Percentiles rank a stretch among this genome's conserved stretches.
Conservation (phyloP, 148 eudicot genomes). For the Tetragonia tetragonoides region DNA sequence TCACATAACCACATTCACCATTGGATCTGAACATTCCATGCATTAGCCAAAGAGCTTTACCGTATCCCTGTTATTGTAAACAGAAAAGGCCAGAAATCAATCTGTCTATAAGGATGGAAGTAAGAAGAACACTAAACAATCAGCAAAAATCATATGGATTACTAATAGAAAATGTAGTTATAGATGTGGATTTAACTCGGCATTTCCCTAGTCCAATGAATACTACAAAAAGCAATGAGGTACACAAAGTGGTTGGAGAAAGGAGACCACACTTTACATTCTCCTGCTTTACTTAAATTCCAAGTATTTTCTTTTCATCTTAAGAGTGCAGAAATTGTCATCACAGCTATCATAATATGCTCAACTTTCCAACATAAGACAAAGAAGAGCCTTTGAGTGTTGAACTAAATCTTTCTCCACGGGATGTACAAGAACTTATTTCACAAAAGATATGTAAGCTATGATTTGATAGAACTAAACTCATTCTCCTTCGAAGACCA, state of each 20-base stretch:
- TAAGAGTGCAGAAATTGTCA: background rate
- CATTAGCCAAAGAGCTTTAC: conserved; percentile 72
- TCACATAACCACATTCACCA: conserved; percentile 82
- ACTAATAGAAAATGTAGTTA: background rate
- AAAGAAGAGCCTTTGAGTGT: background rate
- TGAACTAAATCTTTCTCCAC: too few species aligned
- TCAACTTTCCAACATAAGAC: background rate
- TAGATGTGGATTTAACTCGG: background rate
- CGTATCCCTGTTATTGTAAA: conserved; percentile 56
- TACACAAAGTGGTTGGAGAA: background rate
- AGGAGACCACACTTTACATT: background rate
- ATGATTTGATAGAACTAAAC: background rate
- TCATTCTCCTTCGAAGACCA: background rate
- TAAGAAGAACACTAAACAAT: background rate
- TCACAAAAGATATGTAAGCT: too few species aligned
- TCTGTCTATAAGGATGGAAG: background rate
- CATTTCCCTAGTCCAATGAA: background rate
- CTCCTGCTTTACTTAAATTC: too few species aligned
- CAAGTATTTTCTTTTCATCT: background rate
- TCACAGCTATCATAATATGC: background rate
- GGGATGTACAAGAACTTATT: too few species aligned
- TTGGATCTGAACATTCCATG: conserved; percentile 82
- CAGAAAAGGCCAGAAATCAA: background rate
- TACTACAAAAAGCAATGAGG: background rate
- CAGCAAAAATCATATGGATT: background rate